Base-by-base conservation (phyloP, 805 yeast species). In the Pichia californica region DNA sequence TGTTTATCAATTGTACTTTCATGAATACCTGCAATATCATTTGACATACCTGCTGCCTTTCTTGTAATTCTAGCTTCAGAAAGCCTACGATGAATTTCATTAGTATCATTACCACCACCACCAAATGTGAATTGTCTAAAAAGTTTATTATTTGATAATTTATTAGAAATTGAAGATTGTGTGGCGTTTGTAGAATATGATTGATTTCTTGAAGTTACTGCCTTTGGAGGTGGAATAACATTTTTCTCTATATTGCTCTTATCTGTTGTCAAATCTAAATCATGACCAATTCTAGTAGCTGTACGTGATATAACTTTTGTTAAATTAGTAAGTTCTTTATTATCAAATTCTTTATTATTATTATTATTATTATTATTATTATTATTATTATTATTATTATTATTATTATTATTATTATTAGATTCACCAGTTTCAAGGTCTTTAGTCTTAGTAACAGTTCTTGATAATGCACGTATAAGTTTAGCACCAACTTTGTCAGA, bases 1-100 rank as follows among this genome's bases (percentile, higher is more conserved):
- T 11, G 21, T 16, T 32, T 38, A 29, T 49, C 52, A 14, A 49
- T 38, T 4, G 52, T 46, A 19, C 33, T 28, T 28, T 21, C 43
- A 31, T 59, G 63, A 28, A 69, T 65, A 5, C 77, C 77, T 2
- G 77, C 76, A 34, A 71, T 65, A 41, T 64, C 66, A 48, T 73
- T 67, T 0, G 77, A 58, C 39, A 70, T 66, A 7, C 56, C 52
- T 3, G 72, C 73, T 2, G 76, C 75, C 28, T 57, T 62, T 9
- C 51, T 48, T 1, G 75, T 66, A 39, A 73, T 65, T 26, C 65
- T 66, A 7, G 70, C 70, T 13, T 58, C 58, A 8, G 58, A 52
- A 26, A 71, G 43, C 16, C 66, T 56, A 16, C 61, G 55, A 9
- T 52, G 48, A 30, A 70, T 53, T 19, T 64, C 69, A 14, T 51